phyloP scores from a whole-genome alignment of 176 grass and related monocot genomes.

The Stipa capillata region DNA sequence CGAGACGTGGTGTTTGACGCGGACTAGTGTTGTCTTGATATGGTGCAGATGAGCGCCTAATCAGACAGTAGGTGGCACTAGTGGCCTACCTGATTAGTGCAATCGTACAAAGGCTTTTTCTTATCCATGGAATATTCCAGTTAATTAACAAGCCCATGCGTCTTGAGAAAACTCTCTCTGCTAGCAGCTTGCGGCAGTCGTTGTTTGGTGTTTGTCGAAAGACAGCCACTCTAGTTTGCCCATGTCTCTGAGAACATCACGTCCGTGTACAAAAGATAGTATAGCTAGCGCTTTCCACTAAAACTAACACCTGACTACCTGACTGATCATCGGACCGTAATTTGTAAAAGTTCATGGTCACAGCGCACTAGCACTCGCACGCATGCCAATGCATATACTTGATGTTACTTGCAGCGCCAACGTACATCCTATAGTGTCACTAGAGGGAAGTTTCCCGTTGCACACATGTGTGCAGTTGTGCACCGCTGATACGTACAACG shows the following conservation, averaged over 20 bases:
- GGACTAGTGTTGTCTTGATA: slow-evolving; percentile 33
- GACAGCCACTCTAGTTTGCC: background rate
- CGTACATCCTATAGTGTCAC: background rate
- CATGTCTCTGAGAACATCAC: background rate
- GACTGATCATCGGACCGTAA: slow-evolving; percentile 1
- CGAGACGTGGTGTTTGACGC: slow-evolving; percentile 9
- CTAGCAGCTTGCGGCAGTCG: background rate
- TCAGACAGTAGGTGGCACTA: slow-evolving; percentile 9
- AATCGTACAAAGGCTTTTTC: background rate
- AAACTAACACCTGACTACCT: background rate
- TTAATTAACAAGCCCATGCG: background rate
- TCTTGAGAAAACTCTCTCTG: background rate
- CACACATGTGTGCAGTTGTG: background rate
- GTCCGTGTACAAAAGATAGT: background rate
- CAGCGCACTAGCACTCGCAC: background rate
- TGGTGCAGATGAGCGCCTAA: background rate
- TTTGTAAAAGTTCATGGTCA: background rate
- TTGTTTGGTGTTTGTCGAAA: background rate
- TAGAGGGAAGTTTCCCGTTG: background rate
- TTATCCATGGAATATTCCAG: background rate
- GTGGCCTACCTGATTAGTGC: slow-evolving; percentile 12
- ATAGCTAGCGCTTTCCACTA: background rate
- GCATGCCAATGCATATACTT: background rate
- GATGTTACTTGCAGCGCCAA: no score
- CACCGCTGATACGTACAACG: background rate